Conservation (phyloP, 2,329 filamentous ascomycete genomes). For the Nigrospora sphaerica region DNA sequence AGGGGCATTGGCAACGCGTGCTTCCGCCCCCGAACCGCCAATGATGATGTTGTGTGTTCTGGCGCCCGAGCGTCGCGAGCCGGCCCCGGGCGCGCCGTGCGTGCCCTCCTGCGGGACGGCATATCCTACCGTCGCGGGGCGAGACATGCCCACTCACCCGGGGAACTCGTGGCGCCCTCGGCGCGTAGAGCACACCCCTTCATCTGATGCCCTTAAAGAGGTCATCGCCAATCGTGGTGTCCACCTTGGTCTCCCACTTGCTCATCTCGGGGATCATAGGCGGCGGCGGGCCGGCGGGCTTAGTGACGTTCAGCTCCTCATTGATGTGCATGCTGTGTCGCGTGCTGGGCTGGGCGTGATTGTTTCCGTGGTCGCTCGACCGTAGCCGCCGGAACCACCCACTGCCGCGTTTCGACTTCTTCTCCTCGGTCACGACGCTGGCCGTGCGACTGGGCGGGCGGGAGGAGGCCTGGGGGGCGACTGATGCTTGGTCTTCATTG, state of each 20-base stretch:
- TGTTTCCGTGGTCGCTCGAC: constrained; percentile 16
- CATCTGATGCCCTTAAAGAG: constrained; percentile 55
- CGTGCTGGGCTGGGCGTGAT: constrained; percentile 22
- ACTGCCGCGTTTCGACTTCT: constrained; percentile 48
- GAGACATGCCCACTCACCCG: too few species aligned
- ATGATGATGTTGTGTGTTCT: too few species aligned
- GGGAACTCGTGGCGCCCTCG: too few species aligned
- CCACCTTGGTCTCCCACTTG: constrained; percentile 42
- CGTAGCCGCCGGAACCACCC: constrained; percentile 53
- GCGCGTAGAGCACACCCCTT: constrained; percentile 2
- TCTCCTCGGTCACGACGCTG: constrained; percentile 41
- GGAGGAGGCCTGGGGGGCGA: constrained; percentile 24
- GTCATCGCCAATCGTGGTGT: constrained; percentile 39
- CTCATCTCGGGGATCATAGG: constrained; percentile 55
- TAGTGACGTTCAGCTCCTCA: constrained; percentile 26
- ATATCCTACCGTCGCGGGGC: constrained; percentile 9
- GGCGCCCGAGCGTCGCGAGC: not conserved
- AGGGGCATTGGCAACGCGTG: not conserved
- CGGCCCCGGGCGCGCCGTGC: too few species aligned
- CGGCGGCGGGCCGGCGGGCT: constrained; percentile 42
- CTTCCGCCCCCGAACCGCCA: too few species aligned
- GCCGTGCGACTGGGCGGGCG: constrained; percentile 45
- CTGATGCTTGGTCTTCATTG: constrained; percentile 35
- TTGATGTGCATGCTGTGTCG: constrained; percentile 31
- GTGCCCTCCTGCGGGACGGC: too few species aligned